A percentile compares a stretch with the other conserved stretches of the same genome.
Evolutionary conservation across 345 rosid species (phyloP).

Genomic region (Dovyalis caffra): DNA sequence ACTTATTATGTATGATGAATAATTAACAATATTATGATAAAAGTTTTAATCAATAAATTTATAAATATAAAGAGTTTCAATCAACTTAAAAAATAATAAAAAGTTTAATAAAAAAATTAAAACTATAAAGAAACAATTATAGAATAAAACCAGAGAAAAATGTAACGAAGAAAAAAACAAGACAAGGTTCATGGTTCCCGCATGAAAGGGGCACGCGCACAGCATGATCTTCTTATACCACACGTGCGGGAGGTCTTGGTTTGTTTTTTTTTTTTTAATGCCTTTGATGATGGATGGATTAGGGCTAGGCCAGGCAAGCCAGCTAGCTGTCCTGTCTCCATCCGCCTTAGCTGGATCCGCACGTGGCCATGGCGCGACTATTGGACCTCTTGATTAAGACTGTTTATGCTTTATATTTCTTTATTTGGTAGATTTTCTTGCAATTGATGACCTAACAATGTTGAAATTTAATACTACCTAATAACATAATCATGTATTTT

Average conservation of each 20-base stretch:
- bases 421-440: neutral
- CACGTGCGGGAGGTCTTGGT: constrained; percentile 20
- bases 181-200: constrained; percentile 5
- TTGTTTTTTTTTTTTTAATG: neutral
- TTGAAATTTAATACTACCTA: too few species aligned
- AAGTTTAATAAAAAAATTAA: too few species aligned
- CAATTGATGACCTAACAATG: too few species aligned
- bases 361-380: constrained; percentile 34
- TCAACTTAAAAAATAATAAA: too few species aligned
- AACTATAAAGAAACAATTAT: too few species aligned
- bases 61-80: too few species aligned
- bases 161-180: too few species aligned
- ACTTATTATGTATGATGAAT: too few species aligned
- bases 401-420: neutral
- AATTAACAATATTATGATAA: too few species aligned
- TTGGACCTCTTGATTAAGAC: neutral
- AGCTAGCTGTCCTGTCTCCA: constrained; percentile 29
- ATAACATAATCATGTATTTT: too few species aligned
- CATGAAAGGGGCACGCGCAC: neutral
- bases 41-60: too few species aligned
- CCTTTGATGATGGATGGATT: neutral
- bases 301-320: neutral
- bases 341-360: constrained; percentile 47
- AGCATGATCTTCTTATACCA: neutral
- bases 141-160: too few species aligned